Percentiles rank a stretch among this genome's conserved stretches.
phyloP scores from a whole-genome alignment of 1,284 basidiomycete genomes.

The Schizophyllum amplum region DNA sequence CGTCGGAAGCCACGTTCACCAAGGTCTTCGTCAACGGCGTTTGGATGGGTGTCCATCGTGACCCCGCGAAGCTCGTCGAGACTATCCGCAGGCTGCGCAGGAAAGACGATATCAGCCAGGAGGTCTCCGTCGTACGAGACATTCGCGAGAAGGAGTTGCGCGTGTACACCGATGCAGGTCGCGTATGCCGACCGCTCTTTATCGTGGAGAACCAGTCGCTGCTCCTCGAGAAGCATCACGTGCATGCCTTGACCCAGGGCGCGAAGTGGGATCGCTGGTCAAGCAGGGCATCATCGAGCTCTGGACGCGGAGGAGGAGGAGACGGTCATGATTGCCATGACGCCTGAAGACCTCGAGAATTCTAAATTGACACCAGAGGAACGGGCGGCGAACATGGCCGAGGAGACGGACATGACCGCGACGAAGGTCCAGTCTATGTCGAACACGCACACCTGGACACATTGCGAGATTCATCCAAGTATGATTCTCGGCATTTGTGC shows the following conservation, averaged over 20 bases:
- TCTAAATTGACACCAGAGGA: constrained; percentile 40
- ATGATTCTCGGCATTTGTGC: constrained; percentile 99
- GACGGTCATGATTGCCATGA: constrained; percentile 99
- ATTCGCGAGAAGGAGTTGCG: constrained; percentile 94
- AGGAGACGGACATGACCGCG: constrained; percentile 81
- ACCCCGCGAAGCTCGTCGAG: constrained; percentile 87
- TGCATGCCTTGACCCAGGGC: constrained; percentile 62
- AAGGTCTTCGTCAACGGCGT: constrained; percentile 99
- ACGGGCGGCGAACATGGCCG: constrained; percentile 34
- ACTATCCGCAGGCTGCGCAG: constrained; percentile 90
- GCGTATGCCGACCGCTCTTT: constrained; percentile 94
- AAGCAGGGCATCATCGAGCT: constrained; percentile 90
- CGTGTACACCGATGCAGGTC: constrained; percentile 94
- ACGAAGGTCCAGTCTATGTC: constrained; percentile 64
- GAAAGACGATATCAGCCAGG: constrained; percentile 92
- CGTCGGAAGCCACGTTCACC: constrained; percentile 67
- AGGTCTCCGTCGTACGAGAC: constrained; percentile 96
- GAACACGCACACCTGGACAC: constrained; percentile 90
- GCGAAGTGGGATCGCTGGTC: constrained; percentile 78
- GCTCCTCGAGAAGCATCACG: constrained; percentile 79
- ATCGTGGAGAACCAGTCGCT: constrained; percentile 91
- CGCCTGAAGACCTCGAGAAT: constrained; percentile 88
- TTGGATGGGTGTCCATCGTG: constrained; percentile 99
- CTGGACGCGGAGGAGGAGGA: constrained; percentile 99
- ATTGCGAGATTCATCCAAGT: constrained; percentile 98